Percentiles rank a stretch among this genome's conserved stretches.
Conservation (phyloP, 2,329 filamentous ascomycete species). For the Hypoxylon sp. region DNA sequence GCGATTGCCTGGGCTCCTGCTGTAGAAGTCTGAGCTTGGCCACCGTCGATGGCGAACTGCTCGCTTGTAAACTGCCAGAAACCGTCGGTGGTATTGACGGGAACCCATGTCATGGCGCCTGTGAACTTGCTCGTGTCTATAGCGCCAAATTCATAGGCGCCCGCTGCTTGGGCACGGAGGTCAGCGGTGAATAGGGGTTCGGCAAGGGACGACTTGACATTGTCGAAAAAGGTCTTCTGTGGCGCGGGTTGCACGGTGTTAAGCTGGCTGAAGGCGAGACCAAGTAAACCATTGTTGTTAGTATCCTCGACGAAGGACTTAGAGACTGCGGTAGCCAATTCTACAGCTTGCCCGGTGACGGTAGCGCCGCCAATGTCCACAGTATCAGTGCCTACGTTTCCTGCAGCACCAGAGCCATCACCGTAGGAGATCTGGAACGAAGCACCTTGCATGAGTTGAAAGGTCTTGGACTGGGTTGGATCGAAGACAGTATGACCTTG, state of each 20-base stretch:
- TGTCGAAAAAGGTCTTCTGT: constrained; percentile 57
- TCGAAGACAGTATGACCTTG: constrained; percentile 53
- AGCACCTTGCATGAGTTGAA: constrained; percentile 51
- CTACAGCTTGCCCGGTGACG: constrained; percentile 53
- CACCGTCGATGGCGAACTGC: constrained; percentile 53
- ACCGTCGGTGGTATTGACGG: constrained; percentile 54
- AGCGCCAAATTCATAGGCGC: constrained; percentile 59
- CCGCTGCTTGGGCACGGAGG: constrained; percentile 52
- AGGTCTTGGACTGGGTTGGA: constrained; percentile 50
- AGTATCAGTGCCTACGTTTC: constrained; percentile 55
- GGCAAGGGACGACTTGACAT: constrained; percentile 50
- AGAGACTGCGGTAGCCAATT: constrained; percentile 53
- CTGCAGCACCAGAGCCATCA: constrained; percentile 55
- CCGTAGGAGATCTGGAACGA: constrained; percentile 55
- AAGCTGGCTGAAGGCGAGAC: constrained; percentile 55
- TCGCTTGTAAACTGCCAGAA: constrained; percentile 59
- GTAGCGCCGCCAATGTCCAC: constrained; percentile 55
- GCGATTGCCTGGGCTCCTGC: constrained; percentile 64
- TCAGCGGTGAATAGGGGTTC: constrained; percentile 57
- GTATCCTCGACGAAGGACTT: constrained; percentile 54
- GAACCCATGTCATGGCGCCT: constrained; percentile 55
- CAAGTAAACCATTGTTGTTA: constrained; percentile 54
- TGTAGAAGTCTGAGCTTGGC: constrained; percentile 54
- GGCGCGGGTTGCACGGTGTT: constrained; percentile 53
- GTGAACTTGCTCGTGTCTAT: constrained; percentile 56